Base-by-base conservation (phyloP, 1,139 yeast genomes). In the Kodamaea plutei region DNA sequence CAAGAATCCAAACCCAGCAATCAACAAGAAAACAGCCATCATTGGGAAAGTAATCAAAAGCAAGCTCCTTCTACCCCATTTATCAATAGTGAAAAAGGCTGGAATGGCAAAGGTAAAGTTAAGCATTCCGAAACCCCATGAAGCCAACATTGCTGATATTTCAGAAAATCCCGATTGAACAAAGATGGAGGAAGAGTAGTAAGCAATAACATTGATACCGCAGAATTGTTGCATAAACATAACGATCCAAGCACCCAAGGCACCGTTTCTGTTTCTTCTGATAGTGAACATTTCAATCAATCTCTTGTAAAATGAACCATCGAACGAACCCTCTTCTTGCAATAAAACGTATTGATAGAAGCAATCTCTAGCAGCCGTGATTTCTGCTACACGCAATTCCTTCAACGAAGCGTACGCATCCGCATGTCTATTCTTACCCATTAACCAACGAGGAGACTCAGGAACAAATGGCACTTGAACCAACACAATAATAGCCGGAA, bases 201-300 rank as follows among this genome's bases (percentile, higher is more conserved):
- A 81, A 12, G 95, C 93, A 58, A 87, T 84, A 32, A 84, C 93
- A 49, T 85, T 87, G 52, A 87, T 79, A 50, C 95, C 95, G 60
- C 95, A 85, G 64, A 87, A 83, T 55, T 87, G 95, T 64, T 87
- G 95, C 87, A 83, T 82, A 53, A 84, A 83, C 79, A 87, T 87
- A 40, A 79, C 84, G 40, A 84, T 69, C 73, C 83, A 82, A 3
- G 95, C 78, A 36, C 87, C 95, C 35, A 80, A 47, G 8, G 87
- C 76, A 35, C 91, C 95, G 48, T 87, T 81, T 59, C 95, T 74
- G 58, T 84, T 84, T 65, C 95, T 76, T 56, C 91, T 74, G 30
- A 84, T 66, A n/a, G 79, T 69, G 50, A 79, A 67, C 68, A 79
- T 61, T 54, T 79, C 81, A 34, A 58, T 58, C 29, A 73, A 29